phyloP scores from a whole-genome alignment of 257 asterid species.

The Echites panduratus region DNA sequence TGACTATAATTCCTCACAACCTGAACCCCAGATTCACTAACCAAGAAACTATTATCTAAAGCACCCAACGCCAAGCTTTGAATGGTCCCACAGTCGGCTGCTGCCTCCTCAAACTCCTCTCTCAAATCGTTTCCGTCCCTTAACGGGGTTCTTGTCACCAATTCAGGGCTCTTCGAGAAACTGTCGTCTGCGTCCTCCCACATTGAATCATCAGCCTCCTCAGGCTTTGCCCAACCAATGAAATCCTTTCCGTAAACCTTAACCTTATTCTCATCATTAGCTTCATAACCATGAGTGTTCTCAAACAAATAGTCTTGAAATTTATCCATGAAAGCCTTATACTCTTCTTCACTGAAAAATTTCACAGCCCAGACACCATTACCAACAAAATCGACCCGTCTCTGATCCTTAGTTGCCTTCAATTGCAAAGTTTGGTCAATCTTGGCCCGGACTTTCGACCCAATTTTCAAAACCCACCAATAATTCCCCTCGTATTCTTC shows the following conservation, averaged over 20 bases:
- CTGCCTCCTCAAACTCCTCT: constrained; percentile 88
- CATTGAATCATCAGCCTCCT: constrained; percentile 82
- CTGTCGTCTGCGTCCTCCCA: constrained; percentile 83
- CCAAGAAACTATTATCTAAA: constrained; percentile 85
- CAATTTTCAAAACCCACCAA: constrained; percentile 66
- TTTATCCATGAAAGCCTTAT: constrained; percentile 39
- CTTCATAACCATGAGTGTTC: constrained; percentile 77
- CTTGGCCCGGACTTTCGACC: constrained; percentile 56
- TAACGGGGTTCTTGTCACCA: constrained; percentile 34
- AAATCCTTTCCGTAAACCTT: constrained; percentile 96
- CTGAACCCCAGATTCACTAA: constrained; percentile 81
- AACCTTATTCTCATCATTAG: constrained; percentile 66
- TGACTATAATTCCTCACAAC: constrained; percentile 75
- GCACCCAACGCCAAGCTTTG: constrained; percentile 96
- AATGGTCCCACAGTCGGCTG: constrained; percentile 51
- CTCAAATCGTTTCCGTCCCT: constrained; percentile 47
- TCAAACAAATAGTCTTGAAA: constrained; percentile 71
- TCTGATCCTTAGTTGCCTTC: constrained; percentile 70
- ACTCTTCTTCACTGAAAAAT: constrained; percentile 54
- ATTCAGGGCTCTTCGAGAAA: constrained; percentile 36
- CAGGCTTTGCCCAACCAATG: constrained; percentile 89
- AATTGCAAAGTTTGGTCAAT: constrained; percentile 59
- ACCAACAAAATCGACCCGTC: constrained; percentile 71
- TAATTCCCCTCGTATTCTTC: constrained; percentile 31
- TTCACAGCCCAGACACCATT: constrained; percentile 84